A percentile compares a stretch with the other conserved stretches of the same genome.
Evolutionary conservation across 1,284 basidiomycete genomes (phyloP).

Genomic region (Xanthoconium separans): DNA sequence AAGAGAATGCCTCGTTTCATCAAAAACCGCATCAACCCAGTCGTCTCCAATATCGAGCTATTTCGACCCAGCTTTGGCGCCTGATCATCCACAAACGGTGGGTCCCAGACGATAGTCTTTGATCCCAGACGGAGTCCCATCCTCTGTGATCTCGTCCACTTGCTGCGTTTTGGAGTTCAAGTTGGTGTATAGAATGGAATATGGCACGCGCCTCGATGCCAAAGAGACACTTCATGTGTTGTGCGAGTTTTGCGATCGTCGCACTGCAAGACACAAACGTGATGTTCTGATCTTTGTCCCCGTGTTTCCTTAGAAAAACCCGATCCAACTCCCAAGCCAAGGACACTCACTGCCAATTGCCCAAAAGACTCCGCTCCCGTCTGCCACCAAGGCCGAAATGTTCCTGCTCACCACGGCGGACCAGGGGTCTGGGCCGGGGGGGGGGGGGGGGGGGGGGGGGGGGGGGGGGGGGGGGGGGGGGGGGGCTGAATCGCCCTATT

Average conservation of each 20-base stretch:
- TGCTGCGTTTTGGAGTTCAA: conserved; percentile 35
- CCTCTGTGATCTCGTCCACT: conserved; percentile 72
- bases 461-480: too few relatives aligned
- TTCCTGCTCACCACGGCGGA: conserved; percentile 96
- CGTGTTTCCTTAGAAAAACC: neutral
- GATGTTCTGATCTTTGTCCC: conserved; percentile 50
- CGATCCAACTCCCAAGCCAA: neutral
- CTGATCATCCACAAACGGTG: conserved; percentile 60
- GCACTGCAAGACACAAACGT: conserved; percentile 88
- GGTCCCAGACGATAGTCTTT: conserved; percentile 85
- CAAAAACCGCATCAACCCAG: conserved; percentile 73
- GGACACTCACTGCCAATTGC: conserved; percentile 78
- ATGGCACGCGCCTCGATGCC: conserved; percentile 49
- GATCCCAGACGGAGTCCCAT: conserved; percentile 80
- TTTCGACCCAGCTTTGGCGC: conserved; percentile 59
- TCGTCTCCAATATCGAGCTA: conserved; percentile 72
- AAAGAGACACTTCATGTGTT: conserved; percentile 77
- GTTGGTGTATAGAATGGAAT: neutral
- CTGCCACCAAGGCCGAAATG: conserved; percentile 77
- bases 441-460: too few relatives aligned
- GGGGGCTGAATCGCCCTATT: conserved; percentile 89
- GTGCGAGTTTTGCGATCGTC: conserved; percentile 78
- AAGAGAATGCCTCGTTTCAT: conserved; percentile 86
- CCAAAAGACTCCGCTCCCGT: conserved; percentile 72
- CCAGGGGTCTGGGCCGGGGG: conserved; percentile 87